phyloP scores from a whole-genome alignment of 2,329 filamentous ascomycete genomes.

The Colletotrichum truncatum region DNA sequence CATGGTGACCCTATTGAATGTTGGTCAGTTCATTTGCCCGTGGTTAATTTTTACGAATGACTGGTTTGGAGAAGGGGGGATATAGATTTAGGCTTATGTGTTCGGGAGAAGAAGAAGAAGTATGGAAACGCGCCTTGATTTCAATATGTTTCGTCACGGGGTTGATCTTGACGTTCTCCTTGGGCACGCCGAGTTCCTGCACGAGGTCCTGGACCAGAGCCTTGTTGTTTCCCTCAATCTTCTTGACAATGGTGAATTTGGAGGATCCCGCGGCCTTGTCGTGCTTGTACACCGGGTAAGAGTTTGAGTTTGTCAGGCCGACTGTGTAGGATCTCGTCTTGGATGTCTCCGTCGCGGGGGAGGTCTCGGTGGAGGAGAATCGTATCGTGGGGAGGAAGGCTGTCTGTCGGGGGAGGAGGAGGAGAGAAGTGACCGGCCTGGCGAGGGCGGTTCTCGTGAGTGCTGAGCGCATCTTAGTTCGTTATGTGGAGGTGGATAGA shows the following conservation, averaged over 20 bases:
- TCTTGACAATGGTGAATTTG: slow-evolving; percentile 79
- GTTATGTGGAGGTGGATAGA: too few relatives aligned
- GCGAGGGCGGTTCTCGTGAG: not conserved
- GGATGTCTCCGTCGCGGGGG: slow-evolving; percentile 38
- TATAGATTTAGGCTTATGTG: too few relatives aligned
- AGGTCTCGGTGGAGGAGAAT: slow-evolving; percentile 21
- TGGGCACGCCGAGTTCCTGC: slow-evolving; percentile 63
- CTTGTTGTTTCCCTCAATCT: slow-evolving; percentile 77
- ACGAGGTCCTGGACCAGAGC: slow-evolving; percentile 72
- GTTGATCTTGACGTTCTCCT: slow-evolving; percentile 63
- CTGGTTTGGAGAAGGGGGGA: too few relatives aligned
- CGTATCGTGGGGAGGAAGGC: slow-evolving; percentile 17
- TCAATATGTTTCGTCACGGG: slow-evolving; percentile 77
- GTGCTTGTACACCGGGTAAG: slow-evolving; percentile 81
- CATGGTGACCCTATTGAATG: slow-evolving; percentile 12
- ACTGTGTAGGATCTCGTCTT: slow-evolving; percentile 73
- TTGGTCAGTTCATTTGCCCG: not conserved
- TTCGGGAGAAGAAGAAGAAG: not conserved
- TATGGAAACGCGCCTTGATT: slow-evolving; percentile 75
- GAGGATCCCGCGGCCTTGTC: slow-evolving; percentile 79
- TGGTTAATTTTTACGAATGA: too few relatives aligned
- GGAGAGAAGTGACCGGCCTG: not conserved
- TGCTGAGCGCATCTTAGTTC: slow-evolving; percentile 11
- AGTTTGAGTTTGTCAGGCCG: slow-evolving; percentile 73
- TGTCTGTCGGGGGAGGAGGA: slow-evolving; percentile 7